Evolutionary conservation across 2,329 filamentous ascomycete species (phyloP).

Genomic region (Penicillium polonicum): DNA sequence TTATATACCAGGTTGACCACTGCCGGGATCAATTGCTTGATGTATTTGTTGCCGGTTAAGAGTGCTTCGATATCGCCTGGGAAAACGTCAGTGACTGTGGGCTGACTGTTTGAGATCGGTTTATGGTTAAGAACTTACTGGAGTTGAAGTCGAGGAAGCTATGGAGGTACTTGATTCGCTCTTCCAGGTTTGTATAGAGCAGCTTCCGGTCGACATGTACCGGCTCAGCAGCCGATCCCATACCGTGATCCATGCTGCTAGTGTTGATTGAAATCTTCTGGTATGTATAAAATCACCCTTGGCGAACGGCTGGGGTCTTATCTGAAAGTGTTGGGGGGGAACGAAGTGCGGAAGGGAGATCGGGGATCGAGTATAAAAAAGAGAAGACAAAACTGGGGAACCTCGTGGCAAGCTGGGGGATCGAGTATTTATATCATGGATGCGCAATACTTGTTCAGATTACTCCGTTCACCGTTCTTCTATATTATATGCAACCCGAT

Average conservation of each 20-base stretch:
- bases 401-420: constrained; percentile 17
- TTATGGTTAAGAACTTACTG: constrained; percentile 50
- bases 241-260: constrained; percentile 18
- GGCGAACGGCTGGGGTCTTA: background rate
- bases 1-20: constrained; percentile 83
- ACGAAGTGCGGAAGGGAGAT: background rate
- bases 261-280: background rate
- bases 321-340: background rate
- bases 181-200: constrained; percentile 68
- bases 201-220: constrained; percentile 68
- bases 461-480: background rate
- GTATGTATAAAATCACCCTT: background rate
- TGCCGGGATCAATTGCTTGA: constrained; percentile 77
- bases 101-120: background rate
- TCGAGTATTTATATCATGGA: constrained; percentile 17
- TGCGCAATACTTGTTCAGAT: background rate
- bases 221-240: constrained; percentile 16
- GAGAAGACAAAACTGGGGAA: constrained; percentile 12
- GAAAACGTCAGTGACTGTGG: background rate
- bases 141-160: constrained; percentile 73
- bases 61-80: constrained; percentile 71
- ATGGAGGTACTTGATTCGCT: constrained; percentile 69
- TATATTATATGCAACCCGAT: background rate
- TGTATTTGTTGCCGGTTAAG: constrained; percentile 68
- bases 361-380: background rate